These are phyloP conservation scores for Skeletonema potamos DNA, from an alignment of 108 stramenopile species.

Conservation along the genomic window DNA sequence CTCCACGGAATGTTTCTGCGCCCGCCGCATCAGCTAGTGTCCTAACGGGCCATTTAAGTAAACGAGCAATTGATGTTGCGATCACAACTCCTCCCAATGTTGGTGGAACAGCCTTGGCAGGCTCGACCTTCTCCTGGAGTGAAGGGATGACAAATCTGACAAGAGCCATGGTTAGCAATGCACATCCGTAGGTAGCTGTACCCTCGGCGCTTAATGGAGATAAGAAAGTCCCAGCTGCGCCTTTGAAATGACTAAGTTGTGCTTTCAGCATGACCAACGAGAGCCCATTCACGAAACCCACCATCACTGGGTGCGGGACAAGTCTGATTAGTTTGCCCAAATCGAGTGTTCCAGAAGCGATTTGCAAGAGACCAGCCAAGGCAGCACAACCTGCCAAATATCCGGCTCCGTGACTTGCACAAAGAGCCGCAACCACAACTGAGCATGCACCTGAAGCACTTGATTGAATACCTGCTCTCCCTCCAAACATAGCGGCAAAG, in stretches of 20 bases:
- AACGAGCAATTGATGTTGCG: conserved; percentile 34
- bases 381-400: conserved; percentile 81
- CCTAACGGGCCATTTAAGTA: conserved; percentile 61
- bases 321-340: conserved; percentile 80
- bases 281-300: conserved; percentile 92
- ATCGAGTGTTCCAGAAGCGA: conserved; percentile 57
- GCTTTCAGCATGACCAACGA: conserved; percentile 89
- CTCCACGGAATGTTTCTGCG: conserved; percentile 66
- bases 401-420: conserved; percentile 68
- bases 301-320: conserved; percentile 90
- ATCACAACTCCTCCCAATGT: conserved; percentile 65
- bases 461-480: conserved; percentile 81
- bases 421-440: conserved; percentile 78
- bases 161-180: conserved; percentile 62
- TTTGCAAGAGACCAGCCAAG: conserved; percentile 78
- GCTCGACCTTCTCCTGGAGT: conserved; percentile 53
- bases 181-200: conserved; percentile 55
- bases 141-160: conserved; percentile 43
- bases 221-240: conserved; percentile 43
- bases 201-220: conserved; percentile 39
- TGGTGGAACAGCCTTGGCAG: conserved; percentile 61
- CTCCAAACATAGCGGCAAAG: conserved; percentile 74
- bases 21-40: conserved; percentile 46
- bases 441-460: conserved; percentile 85
- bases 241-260: conserved; percentile 78